A percentile compares a stretch with the other conserved stretches of the same genome.
These are phyloP conservation scores for Solanum lycopersicoides DNA, from an alignment of 257 asterid genomes.

Conservation along the genomic window DNA sequence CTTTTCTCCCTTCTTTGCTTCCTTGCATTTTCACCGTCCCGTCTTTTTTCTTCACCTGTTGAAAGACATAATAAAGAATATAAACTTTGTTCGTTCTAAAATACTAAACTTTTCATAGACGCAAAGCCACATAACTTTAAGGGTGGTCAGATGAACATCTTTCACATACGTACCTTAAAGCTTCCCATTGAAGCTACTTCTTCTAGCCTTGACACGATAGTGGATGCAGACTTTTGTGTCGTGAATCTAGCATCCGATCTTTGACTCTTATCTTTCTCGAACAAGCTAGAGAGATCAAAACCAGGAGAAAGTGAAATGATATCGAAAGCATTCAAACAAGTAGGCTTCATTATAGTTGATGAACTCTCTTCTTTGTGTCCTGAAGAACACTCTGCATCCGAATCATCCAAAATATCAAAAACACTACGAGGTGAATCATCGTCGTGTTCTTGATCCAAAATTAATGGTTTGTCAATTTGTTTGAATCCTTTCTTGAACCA, in stretches of 20 bases:
- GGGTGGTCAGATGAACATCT: not conserved
- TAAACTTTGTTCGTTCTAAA: not conserved
- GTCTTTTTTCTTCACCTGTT: not conserved
- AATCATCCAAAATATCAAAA: not conserved
- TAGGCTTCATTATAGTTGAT: not conserved
- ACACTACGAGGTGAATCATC: not conserved
- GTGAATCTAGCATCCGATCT: not conserved
- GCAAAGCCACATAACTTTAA: not conserved
- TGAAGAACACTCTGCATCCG: not conserved
- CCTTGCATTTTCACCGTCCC: not conserved
- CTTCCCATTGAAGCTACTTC: not conserved
- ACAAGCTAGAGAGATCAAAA: slow-evolving; percentile 3
- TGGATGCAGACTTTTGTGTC: not conserved
- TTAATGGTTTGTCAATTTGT: not conserved
- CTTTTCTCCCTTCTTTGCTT: not conserved
- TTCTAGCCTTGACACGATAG: not conserved
- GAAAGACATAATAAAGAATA: not conserved
- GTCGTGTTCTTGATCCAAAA: not conserved
- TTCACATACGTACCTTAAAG: not conserved
- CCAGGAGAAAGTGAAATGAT: not conserved
- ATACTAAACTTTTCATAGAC: not conserved
- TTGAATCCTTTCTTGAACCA: slow-evolving; percentile 3
- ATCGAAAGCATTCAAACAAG: slow-evolving; percentile 8
- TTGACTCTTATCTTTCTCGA: not conserved
- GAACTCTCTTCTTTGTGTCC: not conserved